A percentile compares a stretch with the other conserved stretches of the same genome.
Evolutionary conservation across 1,284 basidiomycete species (phyloP).

Genomic region (Caloboletus inedulis): DNA sequence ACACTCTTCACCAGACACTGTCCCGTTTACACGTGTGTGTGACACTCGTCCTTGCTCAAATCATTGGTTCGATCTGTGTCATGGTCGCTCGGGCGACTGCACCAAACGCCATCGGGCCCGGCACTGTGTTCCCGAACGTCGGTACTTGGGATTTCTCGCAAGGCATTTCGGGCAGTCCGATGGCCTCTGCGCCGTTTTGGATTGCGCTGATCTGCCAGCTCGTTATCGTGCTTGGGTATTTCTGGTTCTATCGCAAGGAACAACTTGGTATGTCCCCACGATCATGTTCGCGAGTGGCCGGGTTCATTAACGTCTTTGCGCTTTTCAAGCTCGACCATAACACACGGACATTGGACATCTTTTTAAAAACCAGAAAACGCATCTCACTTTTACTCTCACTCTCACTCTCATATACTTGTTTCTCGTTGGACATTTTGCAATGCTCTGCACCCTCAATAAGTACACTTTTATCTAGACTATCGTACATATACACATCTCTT

Average conservation of each 20-base stretch:
- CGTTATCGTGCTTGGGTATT: slow-evolving; percentile 86
- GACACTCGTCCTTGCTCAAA: slow-evolving; percentile 83
- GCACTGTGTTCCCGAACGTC: slow-evolving; percentile 87
- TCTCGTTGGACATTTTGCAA: neutral
- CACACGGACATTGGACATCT: too few species aligned
- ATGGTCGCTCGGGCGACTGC: slow-evolving; percentile 87
- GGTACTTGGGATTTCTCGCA: slow-evolving; percentile 82
- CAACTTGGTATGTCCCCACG: slow-evolving; percentile 56
- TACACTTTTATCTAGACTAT: neutral
- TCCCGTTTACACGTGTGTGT: slow-evolving; percentile 91
- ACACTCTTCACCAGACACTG: slow-evolving; percentile 52
- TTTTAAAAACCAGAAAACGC: too few species aligned
- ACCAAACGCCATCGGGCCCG: slow-evolving; percentile 78
- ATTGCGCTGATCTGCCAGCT: slow-evolving; percentile 76
- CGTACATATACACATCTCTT: neutral
- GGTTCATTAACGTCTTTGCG: neutral
- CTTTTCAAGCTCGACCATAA: slow-evolving; percentile 10
- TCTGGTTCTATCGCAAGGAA: slow-evolving; percentile 92
- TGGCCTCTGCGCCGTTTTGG: slow-evolving; percentile 85
- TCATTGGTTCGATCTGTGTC: slow-evolving; percentile 78
- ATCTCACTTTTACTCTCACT: too few species aligned
- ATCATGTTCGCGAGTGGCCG: neutral
- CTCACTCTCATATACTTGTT: too few species aligned
- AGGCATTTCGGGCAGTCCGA: slow-evolving; percentile 68
- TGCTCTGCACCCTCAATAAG: neutral